phyloP scores from a whole-genome alignment of 2,329 filamentous ascomycete genomes.

The Macroventuria anomochaeta region DNA sequence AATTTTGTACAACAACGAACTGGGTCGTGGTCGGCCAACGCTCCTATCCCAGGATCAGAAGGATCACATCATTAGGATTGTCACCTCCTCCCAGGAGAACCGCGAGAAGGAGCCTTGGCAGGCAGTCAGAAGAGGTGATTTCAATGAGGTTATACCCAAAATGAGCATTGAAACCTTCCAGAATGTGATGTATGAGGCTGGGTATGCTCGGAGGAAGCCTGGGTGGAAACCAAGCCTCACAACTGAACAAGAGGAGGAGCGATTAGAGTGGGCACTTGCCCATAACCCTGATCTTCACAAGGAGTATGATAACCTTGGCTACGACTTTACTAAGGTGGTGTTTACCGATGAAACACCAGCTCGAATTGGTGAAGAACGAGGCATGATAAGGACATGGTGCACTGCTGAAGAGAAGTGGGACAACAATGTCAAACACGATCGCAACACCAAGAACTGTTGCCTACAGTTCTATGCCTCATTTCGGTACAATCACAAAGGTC shows the following conservation, averaged over 20 bases:
- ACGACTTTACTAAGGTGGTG: background rate
- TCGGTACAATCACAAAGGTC: no score
- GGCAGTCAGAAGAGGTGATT: constrained; percentile 2
- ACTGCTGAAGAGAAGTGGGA: background rate
- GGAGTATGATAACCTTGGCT: background rate
- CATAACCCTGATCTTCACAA: background rate
- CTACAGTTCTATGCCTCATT: no score
- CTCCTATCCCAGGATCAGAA: background rate
- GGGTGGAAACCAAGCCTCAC: background rate
- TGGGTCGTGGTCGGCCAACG: background rate
- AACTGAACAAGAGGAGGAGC: background rate
- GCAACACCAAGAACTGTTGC: background rate
- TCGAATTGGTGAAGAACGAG: no score
- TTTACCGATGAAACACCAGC: background rate
- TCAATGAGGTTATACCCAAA: constrained; percentile 5
- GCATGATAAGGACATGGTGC: background rate
- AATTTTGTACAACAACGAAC: background rate
- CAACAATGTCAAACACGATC: background rate
- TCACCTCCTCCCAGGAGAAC: background rate
- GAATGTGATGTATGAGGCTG: constrained; percentile 12
- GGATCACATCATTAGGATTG: background rate
- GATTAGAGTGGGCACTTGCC: background rate
- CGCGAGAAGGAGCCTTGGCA: constrained; percentile 9
- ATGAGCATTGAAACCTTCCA: constrained; percentile 7
- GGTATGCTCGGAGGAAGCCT: background rate